Evolutionary conservation across 768 basidiomycete species (phyloP).

Genomic region (Rhodotorula diobovata): DNA sequence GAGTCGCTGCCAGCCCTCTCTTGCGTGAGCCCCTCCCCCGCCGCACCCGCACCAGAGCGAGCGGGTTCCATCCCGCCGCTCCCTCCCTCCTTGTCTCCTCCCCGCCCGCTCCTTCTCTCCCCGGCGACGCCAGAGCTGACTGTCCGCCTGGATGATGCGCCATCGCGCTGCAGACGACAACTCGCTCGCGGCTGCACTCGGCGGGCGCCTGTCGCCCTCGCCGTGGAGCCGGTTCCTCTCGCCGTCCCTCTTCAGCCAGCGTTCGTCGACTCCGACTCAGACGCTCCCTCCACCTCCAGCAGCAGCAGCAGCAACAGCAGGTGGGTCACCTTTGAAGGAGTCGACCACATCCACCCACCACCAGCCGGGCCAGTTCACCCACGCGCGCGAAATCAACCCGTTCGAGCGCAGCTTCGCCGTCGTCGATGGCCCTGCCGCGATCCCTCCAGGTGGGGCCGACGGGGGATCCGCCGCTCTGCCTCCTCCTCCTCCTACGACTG

Average conservation of each 20-base stretch:
- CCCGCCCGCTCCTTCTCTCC: not conserved
- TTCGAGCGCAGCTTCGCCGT: slow-evolving; percentile 15
- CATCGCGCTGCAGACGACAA: not conserved
- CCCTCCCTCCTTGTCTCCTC: not conserved
- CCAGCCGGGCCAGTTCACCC: slow-evolving; percentile 25
- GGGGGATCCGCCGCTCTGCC: not conserved
- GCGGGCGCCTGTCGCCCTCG: not conserved
- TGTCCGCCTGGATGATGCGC: too few species aligned
- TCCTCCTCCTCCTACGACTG: too few species aligned
- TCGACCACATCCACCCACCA: not conserved
- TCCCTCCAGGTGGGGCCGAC: not conserved
- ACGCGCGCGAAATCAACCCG: slow-evolving; percentile 30
- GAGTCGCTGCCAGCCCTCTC: not conserved
- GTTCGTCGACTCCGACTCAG: not conserved
- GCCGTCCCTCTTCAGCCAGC: slow-evolving; percentile 20
- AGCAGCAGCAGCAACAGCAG: not conserved
- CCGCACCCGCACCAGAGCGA: too few species aligned
- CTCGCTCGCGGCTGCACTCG: not conserved
- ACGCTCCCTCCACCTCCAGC: not conserved
- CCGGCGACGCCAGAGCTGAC: not conserved
- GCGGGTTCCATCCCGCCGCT: too few species aligned
- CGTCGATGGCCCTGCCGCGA: not conserved
- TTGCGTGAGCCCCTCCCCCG: not conserved
- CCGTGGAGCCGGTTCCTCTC: slow-evolving; percentile 28
- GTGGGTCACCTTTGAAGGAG: not conserved